These are phyloP conservation scores for Agrostemma githago DNA, from an alignment of 148 eudicot genomes.

Conservation along the genomic window DNA sequence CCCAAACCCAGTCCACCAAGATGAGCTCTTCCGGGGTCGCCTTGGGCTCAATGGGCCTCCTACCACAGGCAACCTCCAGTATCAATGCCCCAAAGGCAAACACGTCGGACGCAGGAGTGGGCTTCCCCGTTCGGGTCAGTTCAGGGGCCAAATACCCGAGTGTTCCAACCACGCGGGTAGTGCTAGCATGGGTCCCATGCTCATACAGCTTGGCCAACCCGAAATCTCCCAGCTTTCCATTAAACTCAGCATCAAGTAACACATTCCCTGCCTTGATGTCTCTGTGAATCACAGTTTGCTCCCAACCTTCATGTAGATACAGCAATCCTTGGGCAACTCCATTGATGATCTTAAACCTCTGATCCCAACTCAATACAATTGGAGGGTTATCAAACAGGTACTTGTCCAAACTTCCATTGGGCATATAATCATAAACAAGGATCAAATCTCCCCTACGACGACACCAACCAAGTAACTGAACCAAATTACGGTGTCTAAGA, in stretches of 20 bases:
- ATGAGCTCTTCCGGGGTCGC: constrained; percentile 68
- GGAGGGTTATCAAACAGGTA: constrained; percentile 44
- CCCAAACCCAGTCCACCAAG: constrained; percentile 82
- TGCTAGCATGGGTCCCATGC: constrained; percentile 60
- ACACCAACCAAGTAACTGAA: constrained; percentile 73
- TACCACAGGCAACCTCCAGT: constrained; percentile 76
- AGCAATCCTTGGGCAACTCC: constrained; percentile 71
- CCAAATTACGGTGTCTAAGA: constrained; percentile 67
- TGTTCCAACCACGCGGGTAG: constrained; percentile 79
- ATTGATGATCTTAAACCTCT: constrained; percentile 64
- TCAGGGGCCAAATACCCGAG: constrained; percentile 88
- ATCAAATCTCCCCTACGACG: constrained; percentile 54
- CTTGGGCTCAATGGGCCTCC: constrained; percentile 70
- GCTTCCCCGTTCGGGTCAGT: constrained; percentile 75
- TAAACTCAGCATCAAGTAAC: constrained; percentile 54
- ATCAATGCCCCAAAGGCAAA: constrained; percentile 83
- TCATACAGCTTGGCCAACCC: constrained; percentile 78
- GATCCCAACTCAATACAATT: constrained; percentile 50
- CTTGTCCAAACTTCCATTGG: constrained; percentile 78
- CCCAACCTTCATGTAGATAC: constrained; percentile 80
- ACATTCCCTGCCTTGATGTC: constrained; percentile 81
- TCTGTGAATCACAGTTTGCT: constrained; percentile 76
- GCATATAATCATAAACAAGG: constrained; percentile 82
- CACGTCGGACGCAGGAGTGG: constrained; percentile 70
- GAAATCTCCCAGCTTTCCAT: constrained; percentile 69